Evolutionary conservation across 495 filamentous ascomycete genomes (phyloP), one percentile per base, ranked within the genome.

Genomic region (Viridothelium virens): DNA sequence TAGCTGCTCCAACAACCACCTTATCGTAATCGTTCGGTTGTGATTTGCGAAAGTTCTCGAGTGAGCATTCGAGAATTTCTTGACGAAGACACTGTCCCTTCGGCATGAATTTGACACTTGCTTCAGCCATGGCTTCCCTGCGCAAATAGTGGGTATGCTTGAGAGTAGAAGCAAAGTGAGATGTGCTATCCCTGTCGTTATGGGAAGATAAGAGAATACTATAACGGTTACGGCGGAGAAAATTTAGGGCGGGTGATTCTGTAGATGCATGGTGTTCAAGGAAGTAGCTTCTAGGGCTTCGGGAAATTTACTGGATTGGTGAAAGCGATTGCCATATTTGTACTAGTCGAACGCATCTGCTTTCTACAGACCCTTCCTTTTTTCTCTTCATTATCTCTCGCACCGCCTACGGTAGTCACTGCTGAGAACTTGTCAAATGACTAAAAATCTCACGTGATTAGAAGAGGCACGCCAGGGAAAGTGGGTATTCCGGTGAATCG

Each of bases 1-100:
- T 53, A 25, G 48, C 48, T 16, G 48, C 48, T 53, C 48, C 48
- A 53, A 53, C 48, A 53, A 53, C 48, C 12, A 53, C 48, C n/a
- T 18, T 53, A 53, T 53, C 48, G 12, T 14, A 14, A 16, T 14
- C 48, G 48, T 14, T 16, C 11, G n/a, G 48, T 25, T 53, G 48
- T 25, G 12, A 53, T 53, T 53, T 53, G 11, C 48, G 48, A 53
- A 53, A 53, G n/a, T 16, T 16, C n/a, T 53, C 16, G 5, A 14
- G 12, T 25, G 48, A 53, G 48, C 11, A 53, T 16, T 53, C 5
- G 48, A 53, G 48, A 25, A 53, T 53, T 14, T 53, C 48, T 25
- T 53, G 1, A 53, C 48, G 48, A 25, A 53, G 10, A 53, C 5
- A 53, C n/a, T 53, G 48, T 53, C 12, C 48, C n/a, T 53, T 53